phyloP scores from a whole-genome alignment of 805 yeast genomes.

The Soucietia sequanensis region DNA sequence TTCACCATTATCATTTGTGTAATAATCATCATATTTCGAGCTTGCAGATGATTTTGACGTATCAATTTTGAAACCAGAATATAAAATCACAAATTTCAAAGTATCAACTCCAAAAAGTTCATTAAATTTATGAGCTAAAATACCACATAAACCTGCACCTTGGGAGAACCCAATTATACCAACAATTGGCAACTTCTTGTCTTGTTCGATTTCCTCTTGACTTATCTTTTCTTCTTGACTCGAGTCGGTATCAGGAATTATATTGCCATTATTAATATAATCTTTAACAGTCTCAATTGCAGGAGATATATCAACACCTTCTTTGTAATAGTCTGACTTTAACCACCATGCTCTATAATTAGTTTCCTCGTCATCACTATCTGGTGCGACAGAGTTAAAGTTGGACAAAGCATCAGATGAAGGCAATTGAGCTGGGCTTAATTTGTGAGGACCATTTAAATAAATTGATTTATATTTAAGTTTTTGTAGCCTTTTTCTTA shows the following conservation, averaged over 20 bases:
- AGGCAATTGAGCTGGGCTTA: constrained; percentile 73
- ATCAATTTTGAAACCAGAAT: constrained; percentile 58
- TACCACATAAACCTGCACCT: constrained; percentile 86
- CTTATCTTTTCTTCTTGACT: constrained; percentile 17
- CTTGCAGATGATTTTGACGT: constrained; percentile 23
- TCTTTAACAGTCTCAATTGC: constrained; percentile 48
- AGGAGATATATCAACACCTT: constrained; percentile 47
- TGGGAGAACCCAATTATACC: constrained; percentile 93
- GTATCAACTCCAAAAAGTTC: constrained; percentile 45
- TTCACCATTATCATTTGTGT: constrained; percentile 18
- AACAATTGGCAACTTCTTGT: constrained; percentile 57
- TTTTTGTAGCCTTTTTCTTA: constrained; percentile 70
- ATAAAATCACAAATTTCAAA: constrained; percentile 71
- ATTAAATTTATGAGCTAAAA: constrained; percentile 59
- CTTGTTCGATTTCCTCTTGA: constrained; percentile 16
- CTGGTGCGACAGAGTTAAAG: constrained; percentile 38
- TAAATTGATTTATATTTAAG: constrained; percentile 70
- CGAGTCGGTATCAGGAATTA: constrained; percentile 27
- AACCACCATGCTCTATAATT: constrained; percentile 76
- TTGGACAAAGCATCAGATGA: constrained; percentile 58
- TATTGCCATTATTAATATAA: constrained; percentile 58
- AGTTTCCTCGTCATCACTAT: constrained; percentile 24
- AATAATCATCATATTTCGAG: constrained; percentile 21
- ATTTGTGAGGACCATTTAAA: constrained; percentile 71
- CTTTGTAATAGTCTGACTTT: constrained; percentile 43